phyloP scores from a whole-genome alignment of 1,139 yeast genomes.

The Blastobotrys ciferrii region DNA sequence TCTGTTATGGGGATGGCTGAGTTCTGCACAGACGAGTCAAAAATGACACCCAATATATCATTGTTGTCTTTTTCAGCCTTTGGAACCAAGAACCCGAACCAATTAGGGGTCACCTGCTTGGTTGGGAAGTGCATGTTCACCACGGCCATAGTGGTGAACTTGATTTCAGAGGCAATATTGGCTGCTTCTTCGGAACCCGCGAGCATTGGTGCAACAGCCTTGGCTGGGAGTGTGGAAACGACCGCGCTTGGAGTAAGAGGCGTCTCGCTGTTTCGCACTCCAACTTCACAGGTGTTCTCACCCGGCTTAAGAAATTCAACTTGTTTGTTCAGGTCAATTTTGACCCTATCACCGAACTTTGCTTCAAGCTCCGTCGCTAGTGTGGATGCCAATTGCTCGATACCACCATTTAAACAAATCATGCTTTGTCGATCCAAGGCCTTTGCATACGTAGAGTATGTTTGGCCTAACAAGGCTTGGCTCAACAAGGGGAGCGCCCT shows the following conservation, averaged over 20 bases:
- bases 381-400: conserved; percentile 32
- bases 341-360: conserved; percentile 47
- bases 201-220: conserved; percentile 22
- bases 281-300: conserved; percentile 18
- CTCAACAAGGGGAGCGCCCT: conserved; percentile 29
- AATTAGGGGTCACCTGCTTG: conserved; percentile 40
- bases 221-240: conserved; percentile 33
- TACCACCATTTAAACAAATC: conserved; percentile 33
- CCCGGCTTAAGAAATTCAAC: conserved; percentile 23
- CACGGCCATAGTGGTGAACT: conserved; percentile 37
- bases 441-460: conserved; percentile 20
- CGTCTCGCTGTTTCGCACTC: conserved; percentile 16
- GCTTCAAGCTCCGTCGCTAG: conserved; percentile 37
- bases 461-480: conserved; percentile 27
- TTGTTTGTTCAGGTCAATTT: conserved; percentile 34
- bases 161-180: conserved; percentile 22
- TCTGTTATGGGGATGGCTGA: conserved; percentile 34
- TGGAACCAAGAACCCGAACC: conserved; percentile 91
- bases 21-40: conserved; percentile 68
- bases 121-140: conserved; percentile 36
- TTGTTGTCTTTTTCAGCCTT: conserved; percentile 51
- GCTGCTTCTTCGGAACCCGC: conserved; percentile 21
- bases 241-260: conserved; percentile 25
- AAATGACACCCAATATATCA: conserved; percentile 77
- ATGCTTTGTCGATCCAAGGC: conserved; percentile 27